Conservation (phyloP, 805 yeast species). For the Priceomyces carsonii region DNA sequence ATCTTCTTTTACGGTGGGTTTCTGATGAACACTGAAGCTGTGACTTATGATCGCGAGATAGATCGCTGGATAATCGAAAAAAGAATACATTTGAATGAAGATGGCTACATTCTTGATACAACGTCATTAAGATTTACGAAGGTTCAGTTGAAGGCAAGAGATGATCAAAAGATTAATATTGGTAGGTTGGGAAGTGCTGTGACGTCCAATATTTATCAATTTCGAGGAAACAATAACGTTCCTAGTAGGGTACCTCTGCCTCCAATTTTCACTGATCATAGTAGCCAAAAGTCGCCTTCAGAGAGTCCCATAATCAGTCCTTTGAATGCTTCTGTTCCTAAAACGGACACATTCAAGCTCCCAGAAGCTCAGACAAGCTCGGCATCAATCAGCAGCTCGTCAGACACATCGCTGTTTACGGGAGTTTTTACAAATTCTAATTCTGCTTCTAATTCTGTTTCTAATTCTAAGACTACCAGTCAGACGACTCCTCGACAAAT, state of each 20-base stretch:
- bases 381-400: too few species aligned
- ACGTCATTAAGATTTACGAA: conserved; percentile 49
- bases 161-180: conserved; percentile 12
- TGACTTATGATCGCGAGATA: conserved; percentile 19
- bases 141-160: conserved; percentile 25
- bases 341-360: conserved; percentile 1
- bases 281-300: background rate
- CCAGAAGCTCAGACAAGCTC: background rate
- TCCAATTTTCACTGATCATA: conserved; percentile 15
- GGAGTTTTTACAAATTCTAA: too few species aligned
- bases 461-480: background rate
- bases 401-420: too few species aligned
- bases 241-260: conserved; percentile 19
- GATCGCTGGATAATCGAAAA: conserved; percentile 42
- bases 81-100: conserved; percentile 48
- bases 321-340: conserved; percentile 5
- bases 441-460: too few species aligned
- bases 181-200: conserved; percentile 38
- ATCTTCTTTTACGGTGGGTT: conserved; percentile 73
- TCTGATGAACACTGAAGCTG: conserved; percentile 31
- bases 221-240: conserved; percentile 3
- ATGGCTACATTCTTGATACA: conserved; percentile 61
- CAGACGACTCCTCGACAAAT: conserved; percentile 1
- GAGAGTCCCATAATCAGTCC: too few species aligned
- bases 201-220: conserved; percentile 22